A percentile compares a stretch with the other conserved stretches of the same genome.
These are phyloP conservation scores for Alternaria solani DNA, from an alignment of 2,329 filamentous ascomycete genomes.

Conservation along the genomic window DNA sequence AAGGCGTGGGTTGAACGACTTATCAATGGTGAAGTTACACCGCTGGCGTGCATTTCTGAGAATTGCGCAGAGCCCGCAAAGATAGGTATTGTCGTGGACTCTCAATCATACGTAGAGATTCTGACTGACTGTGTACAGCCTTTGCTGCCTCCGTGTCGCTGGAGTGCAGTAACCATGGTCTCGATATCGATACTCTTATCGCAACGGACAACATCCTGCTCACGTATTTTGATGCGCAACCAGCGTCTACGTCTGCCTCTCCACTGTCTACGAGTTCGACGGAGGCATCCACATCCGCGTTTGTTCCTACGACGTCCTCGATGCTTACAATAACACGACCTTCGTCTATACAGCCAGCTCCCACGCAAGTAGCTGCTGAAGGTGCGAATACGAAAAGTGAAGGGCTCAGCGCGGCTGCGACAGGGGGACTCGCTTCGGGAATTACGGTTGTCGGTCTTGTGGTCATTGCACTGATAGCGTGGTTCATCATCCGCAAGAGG, in stretches of 20 bases:
- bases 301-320: neutral
- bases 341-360: neutral
- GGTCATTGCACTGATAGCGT: neutral
- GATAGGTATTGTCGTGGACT: neutral
- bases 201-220: neutral
- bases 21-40: neutral
- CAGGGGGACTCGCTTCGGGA: neutral
- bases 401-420: neutral
- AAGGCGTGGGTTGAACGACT: neutral
- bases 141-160: neutral
- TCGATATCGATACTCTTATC: neutral
- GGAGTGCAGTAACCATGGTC: neutral
- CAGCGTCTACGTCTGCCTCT: neutral
- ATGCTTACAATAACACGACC: neutral
- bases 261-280: neutral
- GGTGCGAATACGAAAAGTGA: neutral
- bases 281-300: neutral
- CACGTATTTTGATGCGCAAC: neutral
- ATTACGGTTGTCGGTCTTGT: neutral
- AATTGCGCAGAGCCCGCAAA: neutral
- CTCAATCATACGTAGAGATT: neutral
- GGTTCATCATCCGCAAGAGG: neutral
- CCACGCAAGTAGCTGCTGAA: neutral
- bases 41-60: neutral
- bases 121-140: neutral